Base-by-base conservation (phyloP, 495 filamentous ascomycete genomes). In the Halenospora varia region DNA sequence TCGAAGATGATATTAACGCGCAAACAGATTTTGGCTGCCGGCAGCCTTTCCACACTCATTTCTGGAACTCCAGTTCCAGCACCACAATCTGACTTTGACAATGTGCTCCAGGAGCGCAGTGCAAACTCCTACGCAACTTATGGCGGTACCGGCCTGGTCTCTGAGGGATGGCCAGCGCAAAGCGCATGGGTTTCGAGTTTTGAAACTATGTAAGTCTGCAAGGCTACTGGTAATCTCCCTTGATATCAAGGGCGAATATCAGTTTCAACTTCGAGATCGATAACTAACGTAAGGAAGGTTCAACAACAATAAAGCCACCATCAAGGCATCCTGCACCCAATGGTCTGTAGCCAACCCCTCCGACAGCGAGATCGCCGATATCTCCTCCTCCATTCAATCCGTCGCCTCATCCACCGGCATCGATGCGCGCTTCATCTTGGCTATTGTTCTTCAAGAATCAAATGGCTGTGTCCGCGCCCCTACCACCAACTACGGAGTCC, bases 361-460 rank as follows among this genome's bases (percentile, higher is more conserved):
- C 29, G 4, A 4, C 13, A 6, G 6, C 29, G 80, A 83, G 61
- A 75, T 73, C 24, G 53, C 51, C 13, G 29, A 68, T 25, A 70
- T 83, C 35, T 66, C 70, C 39, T 57, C 58, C 41, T 68, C 66
- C 29, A 81, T 81, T 55, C 20, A 71, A 24, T 48, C 58, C 13
- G 69, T 81, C 11, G 66, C 78, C 11, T 22, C 25, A 2, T 60
- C 61, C 3, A 70, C 75, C 19, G 67, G 70, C 15, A 63, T 84
- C 19, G 77, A 82, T 56, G 45, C 46, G 19, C 68, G 69, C 48
- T 73, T 69, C 59, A 70, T 77, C 56, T 63, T 75, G 29, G 67
- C 66, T 51, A 70, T 82, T 52, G 62, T 84, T 35, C 77, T 85
- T 71, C 82, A 85, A 66, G 82, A 85, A 61, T 76, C 71, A 68